These are phyloP conservation scores for Fusarium pseudocircinatum DNA, from an alignment of 2,329 filamentous ascomycete species.

Conservation along the genomic window DNA sequence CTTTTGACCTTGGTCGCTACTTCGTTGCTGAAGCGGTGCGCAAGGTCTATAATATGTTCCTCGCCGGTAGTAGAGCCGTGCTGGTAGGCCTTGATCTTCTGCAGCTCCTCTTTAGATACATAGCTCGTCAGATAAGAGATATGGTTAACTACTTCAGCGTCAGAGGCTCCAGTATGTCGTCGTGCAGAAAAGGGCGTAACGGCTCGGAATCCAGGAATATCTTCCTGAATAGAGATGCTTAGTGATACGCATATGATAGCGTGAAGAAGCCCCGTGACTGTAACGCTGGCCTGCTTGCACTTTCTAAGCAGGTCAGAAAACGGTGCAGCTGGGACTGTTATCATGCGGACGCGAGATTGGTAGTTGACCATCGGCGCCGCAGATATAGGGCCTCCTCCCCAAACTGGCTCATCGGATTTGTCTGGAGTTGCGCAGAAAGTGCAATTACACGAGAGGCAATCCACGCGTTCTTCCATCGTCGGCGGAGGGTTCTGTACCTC, in stretches of 20 bases:
- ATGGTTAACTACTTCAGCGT: slow-evolving; percentile 8
- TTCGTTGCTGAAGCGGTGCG: not conserved
- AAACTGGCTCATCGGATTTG: not conserved
- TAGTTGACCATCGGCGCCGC: not conserved
- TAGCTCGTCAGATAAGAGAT: slow-evolving; percentile 7
- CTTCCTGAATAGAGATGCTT: fast-evolving
- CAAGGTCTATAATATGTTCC: not conserved
- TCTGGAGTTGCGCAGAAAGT: not conserved
- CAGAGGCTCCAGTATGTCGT: not conserved
- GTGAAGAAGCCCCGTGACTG: slow-evolving; percentile 9
- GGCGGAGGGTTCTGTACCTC: not conserved
- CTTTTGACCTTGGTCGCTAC: not conserved
- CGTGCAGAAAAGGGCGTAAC: slow-evolving; percentile 13
- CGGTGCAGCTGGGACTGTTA: not conserved
- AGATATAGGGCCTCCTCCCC: not conserved
- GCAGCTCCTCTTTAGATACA: not conserved
- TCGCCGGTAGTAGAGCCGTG: too few relatives aligned
- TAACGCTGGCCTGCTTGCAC: slow-evolving; percentile 2
- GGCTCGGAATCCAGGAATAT: not conserved
- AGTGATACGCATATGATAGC: not conserved
- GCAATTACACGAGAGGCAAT: not conserved
- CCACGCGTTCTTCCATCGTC: not conserved
- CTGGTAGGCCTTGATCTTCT: too few relatives aligned
- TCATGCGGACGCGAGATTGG: not conserved
- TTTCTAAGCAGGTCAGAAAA: not conserved